Evolutionary conservation across 805 yeast species (phyloP).

Genomic region (Metschnikowia arizonensis): DNA sequence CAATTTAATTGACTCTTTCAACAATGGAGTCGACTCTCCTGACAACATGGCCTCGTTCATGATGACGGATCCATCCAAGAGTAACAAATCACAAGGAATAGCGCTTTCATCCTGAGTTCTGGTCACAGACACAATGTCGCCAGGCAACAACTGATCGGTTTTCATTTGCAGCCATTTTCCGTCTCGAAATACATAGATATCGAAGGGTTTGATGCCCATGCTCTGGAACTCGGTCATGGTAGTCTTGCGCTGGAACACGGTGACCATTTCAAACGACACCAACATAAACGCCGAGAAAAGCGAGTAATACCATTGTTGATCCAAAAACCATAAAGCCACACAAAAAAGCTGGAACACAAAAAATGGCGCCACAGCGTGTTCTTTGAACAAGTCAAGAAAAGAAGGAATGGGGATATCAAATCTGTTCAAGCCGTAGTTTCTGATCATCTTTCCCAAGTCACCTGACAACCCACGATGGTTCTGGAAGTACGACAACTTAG

Average conservation of each 20-base stretch:
- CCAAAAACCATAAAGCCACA: slow-evolving; percentile 92
- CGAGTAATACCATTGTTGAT: slow-evolving; percentile 95
- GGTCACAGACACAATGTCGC: slow-evolving; percentile 81
- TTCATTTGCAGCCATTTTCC: slow-evolving; percentile 63
- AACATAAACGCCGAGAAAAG: slow-evolving; percentile 88
- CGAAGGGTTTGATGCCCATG: slow-evolving; percentile 94
- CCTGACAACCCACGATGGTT: slow-evolving; percentile 51
- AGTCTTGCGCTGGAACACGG: slow-evolving; percentile 91
- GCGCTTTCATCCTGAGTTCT: slow-evolving; percentile 91
- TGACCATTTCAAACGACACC: slow-evolving; percentile 87
- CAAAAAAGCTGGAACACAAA: slow-evolving; percentile 96
- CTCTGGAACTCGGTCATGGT: slow-evolving; percentile 94
- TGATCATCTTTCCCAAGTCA: slow-evolving; percentile 43
- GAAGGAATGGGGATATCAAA: slow-evolving; percentile 96
- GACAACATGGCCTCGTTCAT: slow-evolving; percentile 98
- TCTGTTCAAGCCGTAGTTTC: slow-evolving; percentile 76
- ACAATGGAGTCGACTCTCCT: slow-evolving; percentile 95
- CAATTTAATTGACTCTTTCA: slow-evolving; percentile 84
- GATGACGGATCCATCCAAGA: slow-evolving; percentile 87
- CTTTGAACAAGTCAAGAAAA: slow-evolving; percentile 84
- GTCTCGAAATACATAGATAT: slow-evolving; percentile 68
- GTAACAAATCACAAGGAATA: slow-evolving; percentile 86
- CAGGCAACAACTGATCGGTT: slow-evolving; percentile 80
- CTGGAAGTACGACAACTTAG: slow-evolving; percentile 57
- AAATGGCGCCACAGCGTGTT: slow-evolving; percentile 97